These are phyloP conservation scores for Trichoderma gracile DNA, from an alignment of 2,329 filamentous ascomycete genomes.

Conservation along the genomic window DNA sequence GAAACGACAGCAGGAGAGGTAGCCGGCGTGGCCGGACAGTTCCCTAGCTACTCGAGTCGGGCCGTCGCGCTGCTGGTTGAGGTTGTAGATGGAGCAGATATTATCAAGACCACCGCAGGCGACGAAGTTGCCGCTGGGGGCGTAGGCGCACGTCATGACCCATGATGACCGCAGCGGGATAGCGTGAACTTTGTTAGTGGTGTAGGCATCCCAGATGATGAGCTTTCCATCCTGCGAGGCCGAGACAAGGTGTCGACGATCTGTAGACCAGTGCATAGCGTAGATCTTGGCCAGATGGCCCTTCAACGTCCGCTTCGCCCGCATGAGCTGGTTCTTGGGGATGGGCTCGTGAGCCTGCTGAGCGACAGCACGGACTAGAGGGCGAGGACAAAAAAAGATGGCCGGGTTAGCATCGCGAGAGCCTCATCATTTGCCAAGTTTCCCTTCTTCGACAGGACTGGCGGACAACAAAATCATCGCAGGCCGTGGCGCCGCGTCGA, in stretches of 20 bases:
- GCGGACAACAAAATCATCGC: background rate
- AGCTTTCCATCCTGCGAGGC: slow-evolving; percentile 99
- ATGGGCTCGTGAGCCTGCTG: slow-evolving; percentile 90
- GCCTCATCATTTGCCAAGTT: background rate
- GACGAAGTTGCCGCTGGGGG: slow-evolving; percentile 96
- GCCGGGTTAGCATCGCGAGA: slow-evolving; percentile 32
- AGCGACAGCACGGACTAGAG: slow-evolving; percentile 83
- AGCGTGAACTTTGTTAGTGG: slow-evolving; percentile 98
- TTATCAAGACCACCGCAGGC: slow-evolving; percentile 98
- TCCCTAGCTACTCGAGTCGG: slow-evolving; percentile 94
- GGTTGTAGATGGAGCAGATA: slow-evolving; percentile 99
- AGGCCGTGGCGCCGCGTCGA: background rate
- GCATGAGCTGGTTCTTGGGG: slow-evolving; percentile 90
- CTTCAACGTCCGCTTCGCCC: slow-evolving; percentile 93
- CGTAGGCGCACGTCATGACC: slow-evolving; percentile 99
- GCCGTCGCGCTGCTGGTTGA: slow-evolving; percentile 91
- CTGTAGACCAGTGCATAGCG: slow-evolving; percentile 99
- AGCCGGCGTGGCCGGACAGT: slow-evolving; percentile 93
- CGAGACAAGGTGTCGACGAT: slow-evolving; percentile 93
- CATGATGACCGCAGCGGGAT: slow-evolving; percentile 96
- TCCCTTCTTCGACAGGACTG: slow-evolving; percentile 16
- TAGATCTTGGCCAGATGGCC: slow-evolving; percentile 99
- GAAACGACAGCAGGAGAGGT: slow-evolving; percentile 97
- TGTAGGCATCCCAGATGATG: slow-evolving; percentile 99
- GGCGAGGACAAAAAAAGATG: slow-evolving; percentile 11